Percentiles rank a stretch among this genome's conserved stretches.
These are phyloP conservation scores for Podospora pseudocomata DNA, from an alignment of 495 filamentous ascomycete species.

Conservation along the genomic window DNA sequence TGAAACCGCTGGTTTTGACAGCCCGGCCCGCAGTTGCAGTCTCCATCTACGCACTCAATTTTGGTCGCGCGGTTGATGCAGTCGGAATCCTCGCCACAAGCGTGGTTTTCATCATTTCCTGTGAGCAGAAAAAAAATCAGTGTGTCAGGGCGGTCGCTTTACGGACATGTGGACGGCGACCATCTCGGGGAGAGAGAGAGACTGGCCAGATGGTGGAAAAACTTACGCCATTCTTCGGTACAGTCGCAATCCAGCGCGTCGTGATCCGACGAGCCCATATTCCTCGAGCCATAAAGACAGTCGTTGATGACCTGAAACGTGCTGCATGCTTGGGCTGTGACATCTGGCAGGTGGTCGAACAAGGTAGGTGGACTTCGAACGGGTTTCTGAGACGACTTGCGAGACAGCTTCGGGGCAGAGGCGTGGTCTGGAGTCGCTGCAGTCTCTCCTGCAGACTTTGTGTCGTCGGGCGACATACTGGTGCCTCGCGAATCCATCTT, in stretches of 20 bases:
- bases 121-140: conserved; percentile 17
- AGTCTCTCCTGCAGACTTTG: conserved; percentile 41
- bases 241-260: conserved; percentile 95
- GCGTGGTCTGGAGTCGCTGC: conserved; percentile 39
- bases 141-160: conserved; percentile 19
- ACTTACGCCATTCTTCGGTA: conserved; percentile 92
- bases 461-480: conserved; percentile 44
- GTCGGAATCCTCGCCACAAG: conserved; percentile 94
- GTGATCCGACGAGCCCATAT: conserved; percentile 83
- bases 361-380: conserved; percentile 57
- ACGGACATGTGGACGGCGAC: conserved; percentile 12
- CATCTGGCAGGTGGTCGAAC: conserved; percentile 66
- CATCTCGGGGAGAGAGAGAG: not conserved
- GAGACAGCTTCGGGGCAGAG: conserved; percentile 65
- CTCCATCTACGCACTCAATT: conserved; percentile 84
- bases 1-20: conserved; percentile 98
- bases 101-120: conserved; percentile 73
- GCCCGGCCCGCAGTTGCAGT: conserved; percentile 78
- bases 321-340: conserved; percentile 66
- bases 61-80: conserved; percentile 98
- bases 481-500: conserved; percentile 37
- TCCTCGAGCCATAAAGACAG: conserved; percentile 84
- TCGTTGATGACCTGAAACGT: conserved; percentile 78
- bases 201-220: conserved; percentile 2
- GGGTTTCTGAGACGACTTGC: conserved; percentile 70